These are phyloP conservation scores for Ceratobasidium sp. DNA, from an alignment of 1,284 basidiomycete species.

Conservation along the genomic window DNA sequence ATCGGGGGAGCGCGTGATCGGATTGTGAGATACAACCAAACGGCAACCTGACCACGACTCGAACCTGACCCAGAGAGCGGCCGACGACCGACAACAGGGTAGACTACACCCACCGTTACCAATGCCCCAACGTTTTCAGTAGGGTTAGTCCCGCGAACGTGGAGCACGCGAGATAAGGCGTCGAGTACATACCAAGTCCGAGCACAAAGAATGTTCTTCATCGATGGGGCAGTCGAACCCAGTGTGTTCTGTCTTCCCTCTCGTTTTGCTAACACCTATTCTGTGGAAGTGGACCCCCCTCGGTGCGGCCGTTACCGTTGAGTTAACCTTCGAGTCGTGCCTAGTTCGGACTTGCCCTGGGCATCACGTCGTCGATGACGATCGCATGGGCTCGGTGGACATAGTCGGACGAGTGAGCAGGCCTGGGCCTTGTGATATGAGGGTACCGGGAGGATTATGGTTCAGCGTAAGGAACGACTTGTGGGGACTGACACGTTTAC, in stretches of 20 bases:
- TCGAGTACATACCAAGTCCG: conserved; percentile 12
- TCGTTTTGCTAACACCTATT: conserved; percentile 14
- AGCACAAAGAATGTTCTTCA: conserved; percentile 26
- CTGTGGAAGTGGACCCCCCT: not conserved
- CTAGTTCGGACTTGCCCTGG: conserved; percentile 7
- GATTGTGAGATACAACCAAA: conserved; percentile 20
- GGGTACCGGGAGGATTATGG: not conserved
- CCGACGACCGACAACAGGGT: conserved; percentile 6
- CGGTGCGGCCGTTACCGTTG: conserved; percentile 38
- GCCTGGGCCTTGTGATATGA: conserved; percentile 31
- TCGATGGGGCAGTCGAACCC: conserved; percentile 8
- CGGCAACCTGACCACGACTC: conserved; percentile 20
- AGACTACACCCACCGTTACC: not conserved
- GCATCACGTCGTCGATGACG: conserved; percentile 7
- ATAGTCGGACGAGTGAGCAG: conserved; percentile 14
- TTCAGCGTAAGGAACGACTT: not conserved
- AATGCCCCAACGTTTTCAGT: not conserved
- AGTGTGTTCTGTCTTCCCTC: conserved; percentile 15
- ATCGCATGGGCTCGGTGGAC: conserved; percentile 20
- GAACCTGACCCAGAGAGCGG: not conserved
- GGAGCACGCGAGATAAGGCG: conserved; percentile 19
- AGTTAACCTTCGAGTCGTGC: not conserved
- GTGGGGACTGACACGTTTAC: conserved; percentile 28
- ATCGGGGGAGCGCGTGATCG: conserved; percentile 36
- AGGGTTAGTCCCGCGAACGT: conserved; percentile 7